Percentiles rank a stretch among this genome's conserved stretches.
Conservation (phyloP, 345 rosid genomes). For the Psidium guajava region DNA sequence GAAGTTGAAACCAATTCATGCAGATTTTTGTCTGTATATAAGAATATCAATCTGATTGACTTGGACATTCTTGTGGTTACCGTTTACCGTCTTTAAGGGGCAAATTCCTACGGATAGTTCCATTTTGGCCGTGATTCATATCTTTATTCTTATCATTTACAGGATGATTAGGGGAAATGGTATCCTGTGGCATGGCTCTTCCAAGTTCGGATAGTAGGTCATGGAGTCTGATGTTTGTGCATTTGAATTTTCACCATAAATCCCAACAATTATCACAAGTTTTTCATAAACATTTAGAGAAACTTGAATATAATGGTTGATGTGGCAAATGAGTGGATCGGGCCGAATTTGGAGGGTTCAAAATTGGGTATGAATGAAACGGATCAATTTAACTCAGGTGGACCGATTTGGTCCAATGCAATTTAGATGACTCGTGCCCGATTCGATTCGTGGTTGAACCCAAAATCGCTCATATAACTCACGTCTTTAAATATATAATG, state of each 20-base stretch:
- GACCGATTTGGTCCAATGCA: not conserved
- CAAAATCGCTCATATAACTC: not conserved
- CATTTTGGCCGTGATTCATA: not conserved
- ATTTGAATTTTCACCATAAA: not conserved
- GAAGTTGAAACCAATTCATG: not conserved
- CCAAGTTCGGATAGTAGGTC: not conserved
- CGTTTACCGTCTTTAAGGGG: not conserved
- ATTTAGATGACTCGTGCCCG: not conserved
- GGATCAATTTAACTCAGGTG: not conserved
- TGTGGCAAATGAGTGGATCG: not conserved
- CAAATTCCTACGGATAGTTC: not conserved
- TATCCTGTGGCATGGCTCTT: too few relatives aligned
- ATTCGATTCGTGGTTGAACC: not conserved
- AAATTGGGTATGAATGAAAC: not conserved
- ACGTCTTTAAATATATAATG: not conserved
- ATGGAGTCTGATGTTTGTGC: not conserved
- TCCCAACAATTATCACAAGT: not conserved
- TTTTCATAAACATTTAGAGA: not conserved
- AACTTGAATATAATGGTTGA: not conserved
- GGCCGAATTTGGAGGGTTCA: not conserved
- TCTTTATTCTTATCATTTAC: not conserved
- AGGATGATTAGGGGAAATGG: not conserved
- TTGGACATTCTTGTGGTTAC: not conserved
- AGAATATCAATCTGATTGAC: not conserved
- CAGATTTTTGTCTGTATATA: not conserved